Evolutionary conservation across 2,329 filamentous ascomycete species (phyloP), one percentile per base, ranked within the genome.

Genomic region (Madurella mycetomatis): DNA sequence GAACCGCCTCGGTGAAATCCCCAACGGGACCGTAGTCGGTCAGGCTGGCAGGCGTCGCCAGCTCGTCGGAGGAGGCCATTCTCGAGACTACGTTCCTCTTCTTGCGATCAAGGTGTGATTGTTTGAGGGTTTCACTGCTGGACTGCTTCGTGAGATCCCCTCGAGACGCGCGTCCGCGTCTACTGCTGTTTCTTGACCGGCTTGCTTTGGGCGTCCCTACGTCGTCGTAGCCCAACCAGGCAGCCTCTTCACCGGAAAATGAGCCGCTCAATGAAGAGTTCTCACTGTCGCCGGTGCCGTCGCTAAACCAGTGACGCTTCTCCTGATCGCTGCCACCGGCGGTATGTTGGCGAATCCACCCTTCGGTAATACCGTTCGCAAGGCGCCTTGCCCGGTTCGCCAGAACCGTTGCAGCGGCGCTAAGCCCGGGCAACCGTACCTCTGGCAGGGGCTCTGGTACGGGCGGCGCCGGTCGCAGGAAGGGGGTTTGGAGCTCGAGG

Each of bases 271-370:
- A 64, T 76, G 85, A 88, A 79, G 85, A 88, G 75, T 82, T 81
- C 76, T 90, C 87, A 68, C 86, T 90, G 65, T 82, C 82, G 66
- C 82, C 82, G 19, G 82, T 81, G 58, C 85, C 81, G 79, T 95
- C 90, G 68, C 89, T 95, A 62, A 91, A 79, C 90, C 90, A 95
- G 70, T 90, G 86, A 57, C 83, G 84, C 61, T 83, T 82, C 67
- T 94, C 88, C 32, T 80, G 82, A 62, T 84, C 80, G 60, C 79
- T 79, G 61, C 86, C 83, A 60, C 82, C 81, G n/a, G 85, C 81
- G n/a, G 89, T 85, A 66, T 92, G 90, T 58, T 89, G 87, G 57
- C 88, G 86, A 61, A 94, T 90, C 89, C 89, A 92, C 74, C 91
- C 87, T 69, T 92, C 87, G 0, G 87, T 90, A 51, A 92, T 79